Conservation (phyloP, 2,329 filamentous ascomycete species). For the Aspergillus intermedius region DNA sequence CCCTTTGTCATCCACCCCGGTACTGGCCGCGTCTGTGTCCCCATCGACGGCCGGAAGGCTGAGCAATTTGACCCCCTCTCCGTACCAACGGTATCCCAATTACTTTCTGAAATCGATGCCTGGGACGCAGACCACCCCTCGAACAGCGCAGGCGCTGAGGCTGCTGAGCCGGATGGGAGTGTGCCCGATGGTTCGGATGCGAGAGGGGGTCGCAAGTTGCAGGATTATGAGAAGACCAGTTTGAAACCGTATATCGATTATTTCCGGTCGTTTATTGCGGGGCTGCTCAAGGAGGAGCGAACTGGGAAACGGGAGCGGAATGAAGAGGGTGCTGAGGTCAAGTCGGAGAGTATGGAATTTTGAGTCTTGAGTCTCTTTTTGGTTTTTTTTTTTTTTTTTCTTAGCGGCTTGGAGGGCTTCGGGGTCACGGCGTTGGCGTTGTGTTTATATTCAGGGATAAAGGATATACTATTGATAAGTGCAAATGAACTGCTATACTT, state of each 20-base stretch:
- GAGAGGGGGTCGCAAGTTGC: constrained; percentile 43
- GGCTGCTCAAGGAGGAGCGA: constrained; percentile 68
- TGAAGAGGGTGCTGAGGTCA: constrained; percentile 38
- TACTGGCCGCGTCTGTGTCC: constrained; percentile 90
- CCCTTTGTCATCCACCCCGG: constrained; percentile 95
- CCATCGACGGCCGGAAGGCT: constrained; percentile 68
- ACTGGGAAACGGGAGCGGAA: constrained; percentile 46
- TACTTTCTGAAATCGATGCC: constrained; percentile 78
- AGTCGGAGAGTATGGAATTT: constrained; percentile 58
- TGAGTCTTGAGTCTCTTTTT: constrained; percentile 40
- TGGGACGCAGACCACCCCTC: constrained; percentile 51
- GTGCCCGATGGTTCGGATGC: constrained; percentile 25
- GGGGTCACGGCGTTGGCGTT: background rate
- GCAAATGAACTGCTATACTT: too few relatives aligned
- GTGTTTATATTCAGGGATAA: background rate
- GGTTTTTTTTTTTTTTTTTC: background rate
- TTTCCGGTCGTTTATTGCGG: constrained; percentile 74
- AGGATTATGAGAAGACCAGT: constrained; percentile 96
- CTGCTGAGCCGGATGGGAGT: constrained; percentile 34
- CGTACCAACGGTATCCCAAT: constrained; percentile 81
- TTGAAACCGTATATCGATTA: constrained; percentile 87
- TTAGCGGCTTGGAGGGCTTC: background rate
- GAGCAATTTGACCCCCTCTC: constrained; percentile 79
- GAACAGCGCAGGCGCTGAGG: constrained; percentile 33
- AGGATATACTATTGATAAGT: too few relatives aligned